Evolutionary conservation across 495 filamentous ascomycete genomes (phyloP).

Genomic region (Xylaria bambusicola): DNA sequence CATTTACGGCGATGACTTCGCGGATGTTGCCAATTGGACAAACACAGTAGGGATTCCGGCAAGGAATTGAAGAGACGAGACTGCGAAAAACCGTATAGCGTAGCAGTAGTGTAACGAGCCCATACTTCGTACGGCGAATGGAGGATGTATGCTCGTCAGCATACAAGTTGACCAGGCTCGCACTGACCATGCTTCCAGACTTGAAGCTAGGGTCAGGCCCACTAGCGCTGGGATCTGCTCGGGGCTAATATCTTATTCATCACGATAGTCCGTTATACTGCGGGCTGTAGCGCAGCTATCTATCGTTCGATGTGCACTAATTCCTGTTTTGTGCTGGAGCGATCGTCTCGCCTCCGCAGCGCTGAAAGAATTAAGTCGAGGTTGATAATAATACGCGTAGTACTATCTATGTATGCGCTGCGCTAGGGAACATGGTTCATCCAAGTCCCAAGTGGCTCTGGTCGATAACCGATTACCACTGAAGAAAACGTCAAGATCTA

Average conservation of each 20-base stretch:
- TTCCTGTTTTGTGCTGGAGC: background rate
- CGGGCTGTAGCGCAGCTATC: conserved; percentile 11
- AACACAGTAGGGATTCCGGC: background rate
- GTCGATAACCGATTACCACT: background rate
- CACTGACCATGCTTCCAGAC: conserved; percentile 10
- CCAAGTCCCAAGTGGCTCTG: background rate
- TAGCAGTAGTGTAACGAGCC: conserved; percentile 2
- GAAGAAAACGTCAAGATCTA: conserved; percentile 12
- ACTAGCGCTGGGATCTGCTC: background rate
- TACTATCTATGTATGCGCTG: too few relatives aligned
- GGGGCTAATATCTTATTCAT: background rate
- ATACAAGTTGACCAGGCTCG: background rate
- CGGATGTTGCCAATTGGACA: conserved; percentile 9
- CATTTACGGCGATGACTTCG: background rate
- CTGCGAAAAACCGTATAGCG: background rate
- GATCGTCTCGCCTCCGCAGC: background rate
- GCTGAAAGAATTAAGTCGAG: conserved; percentile 4
- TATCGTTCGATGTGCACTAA: background rate
- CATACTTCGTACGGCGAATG: background rate
- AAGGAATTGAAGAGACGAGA: background rate
- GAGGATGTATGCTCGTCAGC: conserved; percentile 1
- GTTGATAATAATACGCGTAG: background rate
- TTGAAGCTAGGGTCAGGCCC: background rate
- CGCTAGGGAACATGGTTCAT: conserved; percentile 1
- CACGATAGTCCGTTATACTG: background rate